Evolutionary conservation across 2,329 filamentous ascomycete genomes (phyloP).

Genomic region (Fusarium nisikadoi): DNA sequence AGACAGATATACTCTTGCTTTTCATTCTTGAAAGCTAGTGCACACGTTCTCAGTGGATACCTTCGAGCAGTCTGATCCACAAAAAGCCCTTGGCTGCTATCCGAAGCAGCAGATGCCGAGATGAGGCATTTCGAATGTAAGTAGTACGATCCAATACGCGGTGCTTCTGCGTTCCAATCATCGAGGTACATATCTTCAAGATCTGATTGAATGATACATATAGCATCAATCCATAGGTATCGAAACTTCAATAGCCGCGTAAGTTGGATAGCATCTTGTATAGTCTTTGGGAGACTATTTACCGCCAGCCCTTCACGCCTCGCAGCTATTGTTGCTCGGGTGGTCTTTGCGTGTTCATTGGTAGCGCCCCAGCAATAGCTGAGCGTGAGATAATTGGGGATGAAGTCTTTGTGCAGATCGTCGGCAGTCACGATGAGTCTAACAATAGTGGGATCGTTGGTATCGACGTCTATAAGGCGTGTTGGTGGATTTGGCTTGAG

Average conservation of each 20-base stretch:
- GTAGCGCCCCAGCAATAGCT: conserved; percentile 3
- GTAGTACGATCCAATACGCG: conserved; percentile 17
- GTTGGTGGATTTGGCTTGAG: neutral
- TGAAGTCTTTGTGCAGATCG: neutral
- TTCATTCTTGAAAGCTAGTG: neutral
- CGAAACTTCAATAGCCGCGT: neutral
- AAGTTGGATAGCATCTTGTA: neutral
- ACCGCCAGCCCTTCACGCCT: neutral
- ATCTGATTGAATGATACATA: conserved; percentile 9
- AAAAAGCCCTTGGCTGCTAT: conserved; percentile 11
- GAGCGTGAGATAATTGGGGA: neutral
- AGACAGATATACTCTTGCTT: neutral
- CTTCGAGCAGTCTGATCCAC: neutral
- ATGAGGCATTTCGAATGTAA: conserved; percentile 11
- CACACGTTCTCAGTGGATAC: neutral
- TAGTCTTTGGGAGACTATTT: neutral
- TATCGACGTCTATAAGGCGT: neutral
- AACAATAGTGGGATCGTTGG: neutral
- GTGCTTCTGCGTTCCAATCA: conserved; percentile 11
- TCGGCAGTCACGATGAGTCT: neutral
- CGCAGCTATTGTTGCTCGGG: neutral
- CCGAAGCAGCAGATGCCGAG: neutral
- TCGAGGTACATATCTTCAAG: neutral
- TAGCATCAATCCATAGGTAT: conserved; percentile 11
- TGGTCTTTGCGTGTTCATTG: neutral